A percentile compares a stretch with the other conserved stretches of the same genome.
Evolutionary conservation across 495 filamentous ascomycete genomes (phyloP).

Genomic region (Talaromyces stipitatus): DNA sequence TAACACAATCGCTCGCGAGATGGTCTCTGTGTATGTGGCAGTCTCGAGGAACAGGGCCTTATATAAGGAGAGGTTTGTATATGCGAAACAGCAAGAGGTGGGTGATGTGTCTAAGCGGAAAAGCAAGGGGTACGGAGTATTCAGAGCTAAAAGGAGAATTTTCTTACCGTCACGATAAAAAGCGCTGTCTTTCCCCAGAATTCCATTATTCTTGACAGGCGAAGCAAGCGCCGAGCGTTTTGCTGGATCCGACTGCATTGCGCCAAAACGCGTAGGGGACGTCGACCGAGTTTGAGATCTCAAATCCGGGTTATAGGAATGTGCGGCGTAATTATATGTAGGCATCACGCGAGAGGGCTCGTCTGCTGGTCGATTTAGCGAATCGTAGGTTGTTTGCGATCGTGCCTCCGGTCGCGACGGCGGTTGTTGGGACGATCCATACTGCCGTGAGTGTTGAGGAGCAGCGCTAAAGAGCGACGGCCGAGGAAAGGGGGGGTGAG

Average conservation of each 20-base stretch:
- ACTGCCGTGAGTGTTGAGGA: conserved; percentile 15
- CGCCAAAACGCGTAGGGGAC: conserved; percentile 12
- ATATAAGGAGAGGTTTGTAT: not conserved
- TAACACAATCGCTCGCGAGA: not conserved
- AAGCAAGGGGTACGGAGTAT: not conserved
- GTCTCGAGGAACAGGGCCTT: not conserved
- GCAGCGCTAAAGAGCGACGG: conserved; percentile 20
- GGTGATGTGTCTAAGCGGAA: not conserved
- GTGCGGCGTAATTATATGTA: conserved; percentile 18
- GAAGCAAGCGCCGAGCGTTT: conserved; percentile 15
- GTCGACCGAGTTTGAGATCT: conserved; percentile 8
- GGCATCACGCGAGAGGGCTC: conserved; percentile 19
- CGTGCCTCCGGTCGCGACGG: conserved; percentile 6
- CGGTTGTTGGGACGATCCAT: conserved; percentile 1
- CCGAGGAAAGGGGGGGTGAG: conserved; percentile 11
- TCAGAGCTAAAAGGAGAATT: not conserved
- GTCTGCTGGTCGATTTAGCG: conserved; percentile 14
- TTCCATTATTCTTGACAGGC: conserved; percentile 16
- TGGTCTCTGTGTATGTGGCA: not conserved
- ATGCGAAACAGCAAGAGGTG: not conserved
- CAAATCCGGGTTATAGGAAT: conserved; percentile 9
- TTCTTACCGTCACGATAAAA: conserved; percentile 25
- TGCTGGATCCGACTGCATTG: conserved; percentile 14
- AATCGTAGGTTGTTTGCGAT: conserved; percentile 14
- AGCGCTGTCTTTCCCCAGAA: conserved; percentile 10